Percentiles rank a stretch among this genome's conserved stretches.
These are phyloP conservation scores for Tinospora cordifolia DNA, from an alignment of 164 flowering plant species.

Conservation along the genomic window DNA sequence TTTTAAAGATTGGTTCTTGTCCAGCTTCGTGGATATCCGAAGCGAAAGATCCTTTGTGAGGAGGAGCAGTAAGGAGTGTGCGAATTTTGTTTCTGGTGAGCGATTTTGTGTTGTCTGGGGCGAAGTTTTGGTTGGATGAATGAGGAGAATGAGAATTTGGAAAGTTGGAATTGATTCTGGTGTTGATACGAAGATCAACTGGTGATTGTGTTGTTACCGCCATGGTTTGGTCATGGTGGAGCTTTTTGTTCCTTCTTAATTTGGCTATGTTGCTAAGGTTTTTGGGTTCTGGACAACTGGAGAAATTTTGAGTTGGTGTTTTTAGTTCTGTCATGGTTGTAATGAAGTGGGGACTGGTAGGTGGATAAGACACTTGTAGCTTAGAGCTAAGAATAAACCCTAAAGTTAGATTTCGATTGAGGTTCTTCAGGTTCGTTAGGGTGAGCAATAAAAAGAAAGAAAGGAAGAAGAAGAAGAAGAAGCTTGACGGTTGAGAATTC, in stretches of 20 bases:
- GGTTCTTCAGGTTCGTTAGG: not conserved
- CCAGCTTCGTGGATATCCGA: not conserved
- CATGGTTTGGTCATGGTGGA: not conserved
- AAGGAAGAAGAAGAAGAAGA: no score
- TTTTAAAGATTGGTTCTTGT: not conserved
- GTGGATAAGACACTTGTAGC: conserved; percentile 10
- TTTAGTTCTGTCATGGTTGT: not conserved
- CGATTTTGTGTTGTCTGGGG: not conserved
- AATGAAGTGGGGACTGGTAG: not conserved
- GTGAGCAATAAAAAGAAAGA: no score
- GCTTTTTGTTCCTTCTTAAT: not conserved
- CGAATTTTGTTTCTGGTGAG: not conserved
- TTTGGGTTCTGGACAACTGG: no score
- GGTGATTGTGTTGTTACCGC: not conserved
- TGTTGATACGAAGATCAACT: not conserved
- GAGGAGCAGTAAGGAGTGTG: not conserved
- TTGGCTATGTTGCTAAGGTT: no score
- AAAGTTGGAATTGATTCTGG: not conserved
- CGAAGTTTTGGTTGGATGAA: not conserved
- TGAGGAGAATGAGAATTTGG: not conserved
- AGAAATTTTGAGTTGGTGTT: not conserved
- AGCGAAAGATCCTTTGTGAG: not conserved
- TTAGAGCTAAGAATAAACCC: not conserved
- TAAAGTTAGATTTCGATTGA: not conserved
- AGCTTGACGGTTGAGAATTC: not conserved